A percentile compares a stretch with the other conserved stretches of the same genome.
Evolutionary conservation across 352 stramenopile species (phyloP).

Genomic region (Thalassiosira mediterranea): DNA sequence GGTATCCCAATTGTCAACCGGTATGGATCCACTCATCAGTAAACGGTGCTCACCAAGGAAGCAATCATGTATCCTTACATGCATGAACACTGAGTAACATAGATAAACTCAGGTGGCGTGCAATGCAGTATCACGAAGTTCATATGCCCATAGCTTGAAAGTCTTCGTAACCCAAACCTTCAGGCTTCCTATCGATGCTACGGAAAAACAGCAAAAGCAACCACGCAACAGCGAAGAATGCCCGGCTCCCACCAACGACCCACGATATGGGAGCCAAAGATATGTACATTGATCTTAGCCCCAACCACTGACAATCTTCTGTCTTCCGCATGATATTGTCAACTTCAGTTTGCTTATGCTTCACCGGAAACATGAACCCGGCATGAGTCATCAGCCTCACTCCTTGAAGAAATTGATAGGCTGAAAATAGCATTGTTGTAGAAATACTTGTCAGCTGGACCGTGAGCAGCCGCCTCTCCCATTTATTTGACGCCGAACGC

Average conservation of each 20-base stretch:
- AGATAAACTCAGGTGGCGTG: too few species aligned
- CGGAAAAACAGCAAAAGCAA: constrained; percentile 25
- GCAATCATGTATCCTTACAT: neutral
- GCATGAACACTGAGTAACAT: too few species aligned
- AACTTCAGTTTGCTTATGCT: constrained; percentile 20
- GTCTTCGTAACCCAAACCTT: constrained; percentile 14
- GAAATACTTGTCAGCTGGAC: constrained; percentile 13
- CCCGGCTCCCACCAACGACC: constrained; percentile 17
- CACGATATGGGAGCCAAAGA: constrained; percentile 21
- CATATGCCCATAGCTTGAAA: constrained; percentile 5
- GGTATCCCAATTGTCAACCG: too few species aligned
- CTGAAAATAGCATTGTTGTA: constrained; percentile 22
- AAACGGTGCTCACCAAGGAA: constrained; percentile 6
- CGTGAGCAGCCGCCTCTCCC: constrained; percentile 3
- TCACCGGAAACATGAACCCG: constrained; percentile 52
- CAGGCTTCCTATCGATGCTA: constrained; percentile 23
- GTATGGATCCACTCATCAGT: too few species aligned
- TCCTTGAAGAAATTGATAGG: constrained; percentile 43
- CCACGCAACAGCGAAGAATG: constrained; percentile 6
- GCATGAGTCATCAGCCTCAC: constrained; percentile 43
- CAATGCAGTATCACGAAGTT: too few species aligned
- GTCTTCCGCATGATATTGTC: constrained; percentile 41
- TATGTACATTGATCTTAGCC: constrained; percentile 34
- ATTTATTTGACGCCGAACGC: neutral
- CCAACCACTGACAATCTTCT: constrained; percentile 39